Percentiles rank a stretch among this genome's conserved stretches.
Evolutionary conservation across 768 basidiomycete genomes (phyloP).

Genomic region (Pisolithus tinctorius): DNA sequence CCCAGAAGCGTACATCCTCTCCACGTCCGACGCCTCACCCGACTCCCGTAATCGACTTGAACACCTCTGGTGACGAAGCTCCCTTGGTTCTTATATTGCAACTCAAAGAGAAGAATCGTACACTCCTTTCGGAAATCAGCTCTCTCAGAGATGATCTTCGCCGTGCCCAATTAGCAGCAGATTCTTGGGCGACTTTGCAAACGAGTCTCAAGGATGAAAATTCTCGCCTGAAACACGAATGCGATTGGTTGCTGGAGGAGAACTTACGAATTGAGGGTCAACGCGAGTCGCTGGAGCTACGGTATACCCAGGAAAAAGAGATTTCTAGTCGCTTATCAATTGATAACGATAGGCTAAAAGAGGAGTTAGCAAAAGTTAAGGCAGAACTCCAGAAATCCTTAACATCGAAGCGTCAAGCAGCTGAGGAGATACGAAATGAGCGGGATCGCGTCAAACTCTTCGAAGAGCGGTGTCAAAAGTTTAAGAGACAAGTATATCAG

Average conservation of each 20-base stretch:
- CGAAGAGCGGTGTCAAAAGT: conserved; percentile 12
- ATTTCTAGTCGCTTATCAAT: conserved; percentile 3
- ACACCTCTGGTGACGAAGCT: neutral
- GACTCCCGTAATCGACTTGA: neutral
- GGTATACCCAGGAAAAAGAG: conserved; percentile 5
- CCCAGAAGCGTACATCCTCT: neutral
- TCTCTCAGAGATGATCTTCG: neutral
- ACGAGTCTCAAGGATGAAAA: neutral
- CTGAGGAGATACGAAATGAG: conserved; percentile 9
- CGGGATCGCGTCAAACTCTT: conserved; percentile 19
- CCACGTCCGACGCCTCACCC: neutral
- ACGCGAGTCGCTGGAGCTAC: conserved; percentile 9
- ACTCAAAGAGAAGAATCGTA: conserved; percentile 3
- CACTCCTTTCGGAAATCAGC: neutral
- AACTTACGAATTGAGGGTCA: conserved; percentile 9
- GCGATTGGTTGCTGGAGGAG: conserved; percentile 8
- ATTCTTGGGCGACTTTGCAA: conserved; percentile 10
- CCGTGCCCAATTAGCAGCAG: neutral
- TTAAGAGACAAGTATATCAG: conserved; percentile 18
- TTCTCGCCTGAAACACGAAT: neutral
- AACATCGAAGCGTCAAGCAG: conserved; percentile 10
- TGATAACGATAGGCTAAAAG: conserved; percentile 10
- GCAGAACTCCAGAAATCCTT: conserved; percentile 18
- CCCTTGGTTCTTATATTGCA: neutral
- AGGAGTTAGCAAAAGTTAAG: conserved; percentile 17